phyloP scores from a whole-genome alignment of 192 early-diverging fungal species.

The Umbelopsis ramanniana region DNA sequence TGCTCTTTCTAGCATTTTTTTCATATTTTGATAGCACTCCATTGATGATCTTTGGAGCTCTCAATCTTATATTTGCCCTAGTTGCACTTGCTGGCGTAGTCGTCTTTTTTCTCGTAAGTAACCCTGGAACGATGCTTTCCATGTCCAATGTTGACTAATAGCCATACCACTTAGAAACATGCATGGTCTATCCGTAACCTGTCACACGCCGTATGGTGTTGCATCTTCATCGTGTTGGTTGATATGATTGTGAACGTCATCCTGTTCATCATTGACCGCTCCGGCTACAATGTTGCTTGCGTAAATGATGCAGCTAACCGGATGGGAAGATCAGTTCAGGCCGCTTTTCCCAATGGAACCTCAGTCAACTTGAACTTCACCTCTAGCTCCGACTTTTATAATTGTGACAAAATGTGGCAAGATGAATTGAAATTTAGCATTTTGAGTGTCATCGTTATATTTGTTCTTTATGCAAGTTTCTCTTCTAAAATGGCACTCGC shows the following conservation, averaged over 20 bases:
- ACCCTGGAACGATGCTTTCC: background rate
- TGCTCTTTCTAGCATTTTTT: conserved; percentile 25
- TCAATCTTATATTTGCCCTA: conserved; percentile 34
- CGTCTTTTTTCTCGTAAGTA: conserved; percentile 27
- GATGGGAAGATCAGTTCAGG: conserved; percentile 3
- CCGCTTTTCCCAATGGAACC: conserved; percentile 19
- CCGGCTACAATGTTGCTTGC: conserved; percentile 27
- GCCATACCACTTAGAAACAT: conserved; percentile 23
- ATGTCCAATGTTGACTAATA: background rate
- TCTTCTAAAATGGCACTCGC: background rate
- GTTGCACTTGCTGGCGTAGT: conserved; percentile 28
- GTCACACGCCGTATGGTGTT: conserved; percentile 29
- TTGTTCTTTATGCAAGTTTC: conserved; percentile 39
- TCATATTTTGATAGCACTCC: conserved; percentile 28
- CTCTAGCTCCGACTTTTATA: conserved; percentile 38
- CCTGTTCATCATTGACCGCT: conserved; percentile 30
- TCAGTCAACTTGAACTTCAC: conserved; percentile 28
- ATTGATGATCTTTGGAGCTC: conserved; percentile 30
- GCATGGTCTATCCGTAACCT: conserved; percentile 19
- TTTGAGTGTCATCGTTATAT: conserved; percentile 29
- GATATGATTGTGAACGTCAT: conserved; percentile 40
- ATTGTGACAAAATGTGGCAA: conserved; percentile 39
- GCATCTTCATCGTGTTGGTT: conserved; percentile 28
- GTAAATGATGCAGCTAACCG: conserved; percentile 12
- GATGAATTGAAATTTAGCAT: conserved; percentile 45